Base-by-base conservation (phyloP, 73 alveolate species). In the Paramecium octaurelia region DNA sequence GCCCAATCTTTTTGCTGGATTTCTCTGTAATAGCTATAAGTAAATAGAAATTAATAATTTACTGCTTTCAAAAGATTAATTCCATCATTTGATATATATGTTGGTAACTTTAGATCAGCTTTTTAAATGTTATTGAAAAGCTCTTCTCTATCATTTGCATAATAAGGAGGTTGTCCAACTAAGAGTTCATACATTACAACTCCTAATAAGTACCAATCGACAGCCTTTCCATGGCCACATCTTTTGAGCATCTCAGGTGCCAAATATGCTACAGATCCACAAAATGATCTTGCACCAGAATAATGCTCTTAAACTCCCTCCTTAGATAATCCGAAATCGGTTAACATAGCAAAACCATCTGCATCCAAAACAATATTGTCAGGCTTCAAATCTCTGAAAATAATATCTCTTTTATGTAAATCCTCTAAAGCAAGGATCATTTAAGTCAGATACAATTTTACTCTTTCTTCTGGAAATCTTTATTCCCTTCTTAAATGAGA, bases 321-420 rank as follows among this genome's bases (percentile, higher is more conserved):
- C 54, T 97, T 92, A 1, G 98, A 94, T 48, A 97, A 92, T 5
- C 99, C 99, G 93, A 97, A 97, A 93, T 97, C 99, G 3, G 99
- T 97, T 46, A 97, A 92, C 96, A 95, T 94, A 24, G 98, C 99
- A 93, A 94, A 98, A 3, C 99, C 99, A 90, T 97, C 97, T 75
- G 95, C 96, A 95, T 97, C 99, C 48, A 97, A 86, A 11, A 97
- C 99, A 31, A 97, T 96, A 92, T 97, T 97, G 58, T 96, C 99
- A 21, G 99, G 99, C 57, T 97, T 97, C 48, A 97, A 88, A 93
- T 97, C 99, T 92, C 99, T 93, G 76, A 95, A 97, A 20, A 97
- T 97, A 1, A 97, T 96, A 90, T 97, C 99, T 87, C 95, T 95
- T 58, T 95, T 93, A 92, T 97, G 99, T 43, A 97, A 93, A 88